Conservation (phyloP, 1,139 yeast genomes). For the Tardiomyces depauwii region DNA sequence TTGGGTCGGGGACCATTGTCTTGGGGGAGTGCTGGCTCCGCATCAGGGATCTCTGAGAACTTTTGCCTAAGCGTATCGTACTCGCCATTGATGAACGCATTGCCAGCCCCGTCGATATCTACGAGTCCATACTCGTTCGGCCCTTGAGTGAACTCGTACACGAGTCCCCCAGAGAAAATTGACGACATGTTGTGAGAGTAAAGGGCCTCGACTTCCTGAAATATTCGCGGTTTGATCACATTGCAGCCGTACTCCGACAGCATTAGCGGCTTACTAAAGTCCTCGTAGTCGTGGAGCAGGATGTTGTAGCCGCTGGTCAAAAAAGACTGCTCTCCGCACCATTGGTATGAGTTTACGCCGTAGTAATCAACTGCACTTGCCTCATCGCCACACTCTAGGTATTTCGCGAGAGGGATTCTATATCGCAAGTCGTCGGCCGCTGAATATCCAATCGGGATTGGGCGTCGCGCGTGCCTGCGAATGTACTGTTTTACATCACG, state of each 20-base stretch:
- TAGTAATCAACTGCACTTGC: conserved; percentile 75
- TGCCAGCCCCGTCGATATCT: conserved; percentile 32
- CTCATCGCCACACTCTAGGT: conserved; percentile 58
- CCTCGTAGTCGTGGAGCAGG: conserved; percentile 46
- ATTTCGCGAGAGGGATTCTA: conserved; percentile 68
- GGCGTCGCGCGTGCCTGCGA: conserved; percentile 50
- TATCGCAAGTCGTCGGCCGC: conserved; percentile 74
- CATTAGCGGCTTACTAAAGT: conserved; percentile 68
- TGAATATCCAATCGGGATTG: conserved; percentile 85
- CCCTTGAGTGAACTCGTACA: conserved; percentile 66
- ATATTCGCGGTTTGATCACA: conserved; percentile 42
- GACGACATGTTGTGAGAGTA: conserved; percentile 37
- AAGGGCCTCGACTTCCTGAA: conserved; percentile 52
- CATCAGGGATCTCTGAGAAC: conserved; percentile 16
- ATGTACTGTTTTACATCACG: conserved; percentile 87
- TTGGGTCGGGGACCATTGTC: background rate
- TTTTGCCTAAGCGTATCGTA: conserved; percentile 41
- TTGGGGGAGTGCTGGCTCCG: conserved; percentile 1
- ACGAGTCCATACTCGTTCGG: conserved; percentile 63
- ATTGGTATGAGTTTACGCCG: conserved; percentile 81
- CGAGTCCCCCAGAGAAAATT: conserved; percentile 65
- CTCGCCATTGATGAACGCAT: conserved; percentile 40
- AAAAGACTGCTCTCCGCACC: conserved; percentile 73
- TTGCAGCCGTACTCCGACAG: conserved; percentile 80
- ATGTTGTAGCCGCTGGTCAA: conserved; percentile 56